Conservation (phyloP, 2,329 filamentous ascomycete species). For the Fusarium verrucosum region DNA sequence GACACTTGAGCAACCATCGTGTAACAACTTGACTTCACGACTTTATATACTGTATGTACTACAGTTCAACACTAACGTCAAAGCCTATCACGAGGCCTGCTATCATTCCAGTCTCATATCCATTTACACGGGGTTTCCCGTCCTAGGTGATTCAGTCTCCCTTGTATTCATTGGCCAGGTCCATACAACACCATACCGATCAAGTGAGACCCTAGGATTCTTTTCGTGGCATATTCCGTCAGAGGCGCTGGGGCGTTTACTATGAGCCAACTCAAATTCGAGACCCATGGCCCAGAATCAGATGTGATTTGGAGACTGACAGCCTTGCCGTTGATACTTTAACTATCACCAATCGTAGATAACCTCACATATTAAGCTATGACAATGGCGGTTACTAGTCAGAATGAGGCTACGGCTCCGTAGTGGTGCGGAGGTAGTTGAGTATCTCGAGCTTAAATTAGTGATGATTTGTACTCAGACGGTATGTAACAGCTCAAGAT, state of each 20-base stretch:
- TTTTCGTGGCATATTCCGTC: background rate
- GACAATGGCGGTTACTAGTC: background rate
- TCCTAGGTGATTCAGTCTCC: background rate
- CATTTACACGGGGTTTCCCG: no score
- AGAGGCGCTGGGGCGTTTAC: background rate
- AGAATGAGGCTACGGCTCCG: background rate
- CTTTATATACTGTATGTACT: background rate
- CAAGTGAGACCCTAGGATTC: background rate
- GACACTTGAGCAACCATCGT: background rate
- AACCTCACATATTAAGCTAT: background rate
- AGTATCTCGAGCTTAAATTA: background rate
- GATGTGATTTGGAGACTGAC: background rate
- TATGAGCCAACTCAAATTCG: background rate
- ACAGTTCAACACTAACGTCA: background rate
- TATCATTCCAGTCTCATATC: no score
- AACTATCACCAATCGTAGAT: background rate
- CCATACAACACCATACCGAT: background rate
- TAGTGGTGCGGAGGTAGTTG: conserved; percentile 2
- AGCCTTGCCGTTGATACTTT: background rate
- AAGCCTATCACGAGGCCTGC: background rate
- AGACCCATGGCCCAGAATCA: conserved; percentile 16
- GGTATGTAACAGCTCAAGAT: no score
- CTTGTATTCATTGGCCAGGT: background rate
- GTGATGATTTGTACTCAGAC: no score
- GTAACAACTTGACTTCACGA: no score